A percentile compares a stretch with the other conserved stretches of the same genome.
Conservation (phyloP, 2,329 filamentous ascomycete species). For the Aureobasidium vineae region DNA sequence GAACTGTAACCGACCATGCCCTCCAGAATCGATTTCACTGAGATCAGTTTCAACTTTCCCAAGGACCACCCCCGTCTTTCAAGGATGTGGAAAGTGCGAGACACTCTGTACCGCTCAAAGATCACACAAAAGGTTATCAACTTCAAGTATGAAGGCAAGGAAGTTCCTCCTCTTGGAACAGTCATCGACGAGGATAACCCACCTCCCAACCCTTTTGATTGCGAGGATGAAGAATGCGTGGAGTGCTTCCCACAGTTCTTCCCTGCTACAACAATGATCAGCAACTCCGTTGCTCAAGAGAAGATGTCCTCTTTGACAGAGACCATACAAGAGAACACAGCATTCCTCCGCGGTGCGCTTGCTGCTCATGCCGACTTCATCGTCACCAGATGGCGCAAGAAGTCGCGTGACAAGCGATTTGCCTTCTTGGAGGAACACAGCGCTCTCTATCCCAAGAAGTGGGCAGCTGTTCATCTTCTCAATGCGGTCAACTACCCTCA, state of each 20-base stretch:
- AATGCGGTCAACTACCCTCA: not conserved
- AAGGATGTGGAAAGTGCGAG: not conserved
- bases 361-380: conserved; percentile 3
- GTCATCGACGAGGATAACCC: not conserved
- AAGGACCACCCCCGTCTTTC: not conserved
- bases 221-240: not conserved
- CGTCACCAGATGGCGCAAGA: conserved; percentile 9
- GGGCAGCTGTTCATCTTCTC: conserved; percentile 7
- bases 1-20: not conserved
- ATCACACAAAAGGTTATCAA: not conserved
- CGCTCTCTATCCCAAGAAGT: not conserved
- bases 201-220: conserved; percentile 5
- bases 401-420: not conserved
- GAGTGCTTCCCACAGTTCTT: conserved; percentile 18
- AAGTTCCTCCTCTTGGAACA: not conserved
- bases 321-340: not conserved
- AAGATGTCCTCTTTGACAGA: not conserved
- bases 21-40: not conserved
- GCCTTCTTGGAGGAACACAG: not conserved
- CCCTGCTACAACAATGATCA: not conserved
- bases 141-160: not conserved
- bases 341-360: not conserved
- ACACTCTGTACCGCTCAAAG: not conserved
- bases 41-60: not conserved
- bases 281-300: not conserved